A percentile compares a stretch with the other conserved stretches of the same genome.
These are phyloP conservation scores for Tulasnella sp. DNA, from an alignment of 768 basidiomycete species.

Conservation along the genomic window DNA sequence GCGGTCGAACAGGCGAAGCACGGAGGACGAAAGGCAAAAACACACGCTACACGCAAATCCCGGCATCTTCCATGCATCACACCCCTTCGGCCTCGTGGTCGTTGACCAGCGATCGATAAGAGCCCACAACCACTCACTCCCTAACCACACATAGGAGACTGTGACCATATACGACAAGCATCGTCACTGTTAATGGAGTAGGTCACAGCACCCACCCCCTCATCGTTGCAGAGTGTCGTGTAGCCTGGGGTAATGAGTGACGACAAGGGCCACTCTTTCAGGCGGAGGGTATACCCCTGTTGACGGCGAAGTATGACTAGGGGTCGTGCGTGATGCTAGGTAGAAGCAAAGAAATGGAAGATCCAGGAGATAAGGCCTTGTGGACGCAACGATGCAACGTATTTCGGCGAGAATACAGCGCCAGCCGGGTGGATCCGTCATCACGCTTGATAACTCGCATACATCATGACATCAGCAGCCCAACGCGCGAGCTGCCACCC, in stretches of 20 bases:
- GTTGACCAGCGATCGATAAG: conserved; percentile 12
- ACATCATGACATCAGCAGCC: background rate
- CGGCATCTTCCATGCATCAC: conserved; percentile 4
- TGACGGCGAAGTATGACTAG: background rate
- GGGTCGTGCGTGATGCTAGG: background rate
- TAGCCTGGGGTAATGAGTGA: background rate
- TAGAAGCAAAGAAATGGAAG: conserved; percentile 12
- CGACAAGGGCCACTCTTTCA: background rate
- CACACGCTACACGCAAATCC: conserved; percentile 7
- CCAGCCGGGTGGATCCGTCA: background rate
- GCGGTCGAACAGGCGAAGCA: background rate
- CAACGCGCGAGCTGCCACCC: background rate
- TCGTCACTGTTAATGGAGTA: background rate
- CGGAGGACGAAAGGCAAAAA: conserved; percentile 19
- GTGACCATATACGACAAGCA: background rate
- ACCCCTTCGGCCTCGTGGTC: conserved; percentile 2
- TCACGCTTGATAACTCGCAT: background rate
- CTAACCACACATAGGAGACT: conserved; percentile 6
- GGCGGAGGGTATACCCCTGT: conserved; percentile 4
- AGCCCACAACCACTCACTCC: background rate
- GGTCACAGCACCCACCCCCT: background rate
- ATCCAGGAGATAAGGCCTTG: conserved; percentile 16
- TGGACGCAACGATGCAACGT: background rate
- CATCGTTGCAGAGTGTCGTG: background rate
- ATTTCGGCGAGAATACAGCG: conserved; percentile 7